These are phyloP conservation scores for Euptelea pleiosperma DNA, from an alignment of 164 flowering plant genomes.

Conservation along the genomic window DNA sequence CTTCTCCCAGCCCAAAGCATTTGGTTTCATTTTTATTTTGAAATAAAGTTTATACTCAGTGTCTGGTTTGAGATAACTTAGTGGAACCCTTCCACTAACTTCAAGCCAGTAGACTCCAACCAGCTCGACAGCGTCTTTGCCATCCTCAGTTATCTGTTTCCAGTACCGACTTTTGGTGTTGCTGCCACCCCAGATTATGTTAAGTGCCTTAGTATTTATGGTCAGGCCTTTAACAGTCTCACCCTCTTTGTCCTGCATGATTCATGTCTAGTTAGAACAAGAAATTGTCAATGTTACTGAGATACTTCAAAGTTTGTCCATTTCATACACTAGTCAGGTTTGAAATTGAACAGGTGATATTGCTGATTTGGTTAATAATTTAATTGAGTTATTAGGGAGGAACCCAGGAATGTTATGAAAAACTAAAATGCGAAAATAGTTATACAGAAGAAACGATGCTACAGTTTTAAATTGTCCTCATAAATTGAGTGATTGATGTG, in stretches of 20 bases:
- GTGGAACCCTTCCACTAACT: conserved; percentile 9
- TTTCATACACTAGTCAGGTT: no score
- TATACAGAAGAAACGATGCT: no score
- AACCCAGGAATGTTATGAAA: no score
- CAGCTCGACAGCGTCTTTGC: neutral
- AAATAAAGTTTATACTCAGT: conserved; percentile 6
- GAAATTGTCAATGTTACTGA: no score
- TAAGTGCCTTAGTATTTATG: conserved; percentile 7
- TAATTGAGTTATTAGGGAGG: no score
- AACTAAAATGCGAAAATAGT: no score
- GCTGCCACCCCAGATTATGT: conserved; percentile 15
- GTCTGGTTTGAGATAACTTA: neutral
- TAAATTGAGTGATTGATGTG: no score
- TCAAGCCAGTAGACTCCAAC: conserved; percentile 19
- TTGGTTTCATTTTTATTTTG: neutral
- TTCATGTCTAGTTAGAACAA: neutral
- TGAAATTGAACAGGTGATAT: no score
- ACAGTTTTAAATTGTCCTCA: no score
- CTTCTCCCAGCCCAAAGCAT: conserved; percentile 9
- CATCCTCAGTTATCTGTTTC: neutral
- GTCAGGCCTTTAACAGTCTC: neutral
- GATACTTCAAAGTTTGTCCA: no score
- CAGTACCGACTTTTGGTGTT: conserved; percentile 10
- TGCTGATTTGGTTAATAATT: no score
- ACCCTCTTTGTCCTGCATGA: neutral